Conservation (phyloP, 1,284 basidiomycete species). For the Neonothopanus nambi region DNA sequence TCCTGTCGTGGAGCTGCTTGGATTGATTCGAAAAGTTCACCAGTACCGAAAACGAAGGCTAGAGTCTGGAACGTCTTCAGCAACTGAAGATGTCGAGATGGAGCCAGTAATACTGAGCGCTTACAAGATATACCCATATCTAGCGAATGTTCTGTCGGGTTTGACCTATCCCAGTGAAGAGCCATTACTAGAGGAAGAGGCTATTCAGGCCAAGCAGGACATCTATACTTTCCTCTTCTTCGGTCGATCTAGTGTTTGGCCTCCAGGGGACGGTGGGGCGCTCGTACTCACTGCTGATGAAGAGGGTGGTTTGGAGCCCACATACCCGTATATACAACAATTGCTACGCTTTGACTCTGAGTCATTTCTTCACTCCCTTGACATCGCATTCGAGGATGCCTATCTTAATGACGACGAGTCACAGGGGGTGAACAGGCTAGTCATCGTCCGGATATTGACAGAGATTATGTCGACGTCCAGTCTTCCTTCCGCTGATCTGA, state of each 20-base stretch:
- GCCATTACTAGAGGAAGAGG: constrained; percentile 64
- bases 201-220: constrained; percentile 64
- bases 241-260: constrained; percentile 81
- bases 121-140: constrained; percentile 92
- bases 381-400: constrained; percentile 92
- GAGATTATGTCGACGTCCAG: constrained; percentile 68
- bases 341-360: constrained; percentile 92
- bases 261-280: constrained; percentile 66
- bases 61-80: constrained; percentile 28
- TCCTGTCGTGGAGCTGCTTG: constrained; percentile 85
- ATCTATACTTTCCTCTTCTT: constrained; percentile 85
- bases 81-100: constrained; percentile 42
- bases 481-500: constrained; percentile 64
- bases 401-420: constrained; percentile 85
- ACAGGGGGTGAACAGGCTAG: constrained; percentile 70
- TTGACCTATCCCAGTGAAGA: constrained; percentile 86
- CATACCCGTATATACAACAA: constrained; percentile 87
- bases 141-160: constrained; percentile 86
- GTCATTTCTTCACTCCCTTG: constrained; percentile 91
- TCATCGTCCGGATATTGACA: constrained; percentile 84
- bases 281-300: constrained; percentile 74
- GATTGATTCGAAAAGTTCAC: constrained; percentile 72
- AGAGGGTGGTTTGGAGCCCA: constrained; percentile 70
- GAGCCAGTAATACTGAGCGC: constrained; percentile 73
- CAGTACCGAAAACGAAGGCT: constrained; percentile 45